Conservation (phyloP, 2,329 filamentous ascomycete species). For the Alternaria ventricosa region DNA sequence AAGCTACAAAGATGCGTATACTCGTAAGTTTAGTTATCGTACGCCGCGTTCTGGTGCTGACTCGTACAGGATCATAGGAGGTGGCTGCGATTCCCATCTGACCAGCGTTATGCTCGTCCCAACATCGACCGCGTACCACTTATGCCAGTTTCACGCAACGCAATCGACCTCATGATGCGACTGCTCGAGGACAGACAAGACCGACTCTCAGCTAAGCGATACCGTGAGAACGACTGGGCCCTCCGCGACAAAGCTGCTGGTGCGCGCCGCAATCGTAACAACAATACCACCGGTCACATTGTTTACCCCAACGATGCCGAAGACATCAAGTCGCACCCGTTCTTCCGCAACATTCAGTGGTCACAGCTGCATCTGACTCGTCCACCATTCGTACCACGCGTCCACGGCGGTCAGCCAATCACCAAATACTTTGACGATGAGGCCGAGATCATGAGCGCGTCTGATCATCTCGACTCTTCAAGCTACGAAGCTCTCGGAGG, state of each 20-base stretch:
- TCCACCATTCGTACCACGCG: constrained; percentile 81
- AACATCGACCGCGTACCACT: constrained; percentile 53
- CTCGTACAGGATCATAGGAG: constrained; percentile 68
- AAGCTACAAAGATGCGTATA: constrained; percentile 86
- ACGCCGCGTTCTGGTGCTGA: constrained; percentile 14
- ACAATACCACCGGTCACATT: constrained; percentile 60
- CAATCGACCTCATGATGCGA: constrained; percentile 76
- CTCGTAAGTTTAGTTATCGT: constrained; percentile 59
- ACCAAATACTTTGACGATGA: constrained; percentile 92
- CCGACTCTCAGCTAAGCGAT: constrained; percentile 78
- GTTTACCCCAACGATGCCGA: constrained; percentile 85
- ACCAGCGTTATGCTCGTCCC: constrained; percentile 60
- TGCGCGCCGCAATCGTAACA: constrained; percentile 33
- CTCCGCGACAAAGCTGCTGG: constrained; percentile 33
- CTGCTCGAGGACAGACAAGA: constrained; percentile 77
- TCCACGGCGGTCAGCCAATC: constrained; percentile 58
- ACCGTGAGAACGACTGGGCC: constrained; percentile 68
- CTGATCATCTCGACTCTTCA: constrained; percentile 45
- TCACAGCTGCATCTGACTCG: constrained; percentile 70
- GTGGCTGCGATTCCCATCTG: constrained; percentile 72
- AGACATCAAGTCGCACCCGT: constrained; percentile 87
- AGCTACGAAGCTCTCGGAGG: constrained; percentile 32
- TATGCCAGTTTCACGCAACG: constrained; percentile 68
- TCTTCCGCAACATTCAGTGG: constrained; percentile 84
- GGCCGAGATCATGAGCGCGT: constrained; percentile 63